Conservation (phyloP, 129 eudicot species). For the Flaveria robusta region DNA sequence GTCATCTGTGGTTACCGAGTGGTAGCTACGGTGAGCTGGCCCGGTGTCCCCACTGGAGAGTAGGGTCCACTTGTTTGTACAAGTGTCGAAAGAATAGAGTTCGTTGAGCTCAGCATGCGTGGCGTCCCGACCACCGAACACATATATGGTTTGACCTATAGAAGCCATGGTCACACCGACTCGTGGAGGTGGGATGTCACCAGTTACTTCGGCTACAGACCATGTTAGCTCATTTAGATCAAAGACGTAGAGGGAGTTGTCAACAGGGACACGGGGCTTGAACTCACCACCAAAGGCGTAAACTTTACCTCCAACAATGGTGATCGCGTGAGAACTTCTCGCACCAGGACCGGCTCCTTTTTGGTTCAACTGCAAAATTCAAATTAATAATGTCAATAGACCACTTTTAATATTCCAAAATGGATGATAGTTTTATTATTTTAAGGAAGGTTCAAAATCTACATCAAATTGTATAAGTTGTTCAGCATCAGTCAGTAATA, state of each 20-base stretch:
- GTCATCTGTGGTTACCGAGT: slow-evolving; percentile 77
- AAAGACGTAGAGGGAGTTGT: slow-evolving; percentile 66
- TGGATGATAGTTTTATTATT: too few species aligned
- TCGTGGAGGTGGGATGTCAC: slow-evolving; percentile 94
- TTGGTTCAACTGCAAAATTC: too few species aligned
- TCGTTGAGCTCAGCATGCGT: slow-evolving; percentile 88
- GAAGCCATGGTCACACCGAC: slow-evolving; percentile 97
- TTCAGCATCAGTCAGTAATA: neutral
- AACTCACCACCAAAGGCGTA: slow-evolving; percentile 95
- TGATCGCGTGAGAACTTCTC: slow-evolving; percentile 64
- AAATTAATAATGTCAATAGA: too few species aligned
- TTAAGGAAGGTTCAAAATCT: neutral
- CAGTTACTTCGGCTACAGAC: slow-evolving; percentile 66
- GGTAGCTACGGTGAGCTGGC: slow-evolving; percentile 88
- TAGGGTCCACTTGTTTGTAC: slow-evolving; percentile 68
- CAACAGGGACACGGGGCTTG: slow-evolving; percentile 93
- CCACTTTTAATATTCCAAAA: too few species aligned
- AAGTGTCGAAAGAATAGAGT: slow-evolving; percentile 75
- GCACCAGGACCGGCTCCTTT: too few species aligned
- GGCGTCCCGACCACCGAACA: slow-evolving; percentile 89
- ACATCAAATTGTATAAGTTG: neutral
- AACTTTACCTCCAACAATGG: slow-evolving; percentile 71
- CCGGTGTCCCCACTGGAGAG: slow-evolving; percentile 62
- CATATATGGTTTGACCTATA: slow-evolving; percentile 61
- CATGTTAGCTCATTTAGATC: slow-evolving; percentile 73